A percentile compares a stretch with the other conserved stretches of the same genome.
Conservation (phyloP, 345 rosid genomes). For the Linum trigynum region DNA sequence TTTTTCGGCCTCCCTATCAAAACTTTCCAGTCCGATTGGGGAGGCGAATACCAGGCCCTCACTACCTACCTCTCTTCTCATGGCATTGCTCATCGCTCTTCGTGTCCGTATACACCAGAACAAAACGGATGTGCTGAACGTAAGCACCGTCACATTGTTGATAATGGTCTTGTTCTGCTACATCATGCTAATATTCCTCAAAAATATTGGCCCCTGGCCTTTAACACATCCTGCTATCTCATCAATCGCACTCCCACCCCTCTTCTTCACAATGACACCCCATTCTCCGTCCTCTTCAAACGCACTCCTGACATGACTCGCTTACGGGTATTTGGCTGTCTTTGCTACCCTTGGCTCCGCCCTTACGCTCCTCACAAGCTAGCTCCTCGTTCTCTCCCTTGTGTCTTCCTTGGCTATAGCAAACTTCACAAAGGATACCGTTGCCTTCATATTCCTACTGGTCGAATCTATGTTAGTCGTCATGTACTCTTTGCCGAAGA, state of each 20-base stretch:
- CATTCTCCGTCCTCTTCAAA: background rate
- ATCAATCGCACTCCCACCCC: background rate
- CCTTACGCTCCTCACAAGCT: background rate
- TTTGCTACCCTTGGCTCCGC: background rate
- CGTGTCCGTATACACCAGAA: too few species aligned
- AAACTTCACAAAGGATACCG: background rate
- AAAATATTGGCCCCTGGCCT: background rate
- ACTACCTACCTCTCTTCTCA: too few species aligned
- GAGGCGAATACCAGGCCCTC: too few species aligned
- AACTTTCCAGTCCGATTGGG: too few species aligned
- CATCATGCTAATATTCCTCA: background rate
- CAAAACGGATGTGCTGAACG: too few species aligned
- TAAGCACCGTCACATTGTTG: background rate
- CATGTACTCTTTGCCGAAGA: conserved; percentile 14
- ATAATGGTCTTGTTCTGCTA: background rate
- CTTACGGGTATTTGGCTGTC: background rate
- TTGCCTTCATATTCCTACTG: background rate
- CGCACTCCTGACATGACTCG: background rate
- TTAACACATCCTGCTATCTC: background rate
- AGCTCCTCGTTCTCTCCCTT: background rate
- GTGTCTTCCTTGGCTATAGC: background rate
- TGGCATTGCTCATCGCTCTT: too few species aligned
- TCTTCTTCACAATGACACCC: background rate
- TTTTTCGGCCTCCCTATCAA: too few species aligned
- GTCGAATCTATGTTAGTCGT: background rate